Evolutionary conservation across 352 stramenopile genomes (phyloP), one percentile per base, ranked within the genome.

Genomic region (Phytophthora megakarya): DNA sequence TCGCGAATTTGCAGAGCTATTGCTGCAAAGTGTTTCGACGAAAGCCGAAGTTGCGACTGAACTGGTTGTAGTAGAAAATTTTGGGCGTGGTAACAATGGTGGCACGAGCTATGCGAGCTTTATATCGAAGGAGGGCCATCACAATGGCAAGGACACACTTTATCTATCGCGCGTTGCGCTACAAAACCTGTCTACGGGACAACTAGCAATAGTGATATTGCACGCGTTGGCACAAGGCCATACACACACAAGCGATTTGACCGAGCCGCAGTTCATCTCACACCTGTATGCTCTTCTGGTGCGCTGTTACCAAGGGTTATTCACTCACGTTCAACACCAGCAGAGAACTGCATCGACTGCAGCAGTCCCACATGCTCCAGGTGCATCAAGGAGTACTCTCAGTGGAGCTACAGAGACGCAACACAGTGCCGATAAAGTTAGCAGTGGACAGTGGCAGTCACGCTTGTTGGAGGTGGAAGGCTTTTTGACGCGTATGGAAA

Each of bases 291-390:
- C 59, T 4, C 60, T 93, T 0, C 53, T 93, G 13, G 65, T 82
- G 7, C 74, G 72, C 8, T 90, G 80, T 57, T 93, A 90, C 22
- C 76, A 91, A 65, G 76, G 61, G 19, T n/a, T 89, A 4, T 90
- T 82, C 37, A 30, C 50, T 8, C 68, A 72, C 37, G 56, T 67
- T 5, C 53, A 71, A 32, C 48, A 67, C 7, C 44, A 65, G 22
- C 45, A 57, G 43, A 16, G 21, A 42, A 9, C 15, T 43, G 19
- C 18, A 4, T 53, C 43, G 6, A 19, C 42, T 2, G 23, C 16
- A 18, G 23, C 23, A 18, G 12, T 26, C n/a, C 46, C 32, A 19
- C 60, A 8, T 21, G 39, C 18, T 21, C n/a, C 30, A 38, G 33
- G 30, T 28, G 5, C 48, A 10, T 25, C 19, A 18, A 60, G 44